phyloP scores from a whole-genome alignment of 768 basidiomycete species.

The Boletellus emodensis region DNA sequence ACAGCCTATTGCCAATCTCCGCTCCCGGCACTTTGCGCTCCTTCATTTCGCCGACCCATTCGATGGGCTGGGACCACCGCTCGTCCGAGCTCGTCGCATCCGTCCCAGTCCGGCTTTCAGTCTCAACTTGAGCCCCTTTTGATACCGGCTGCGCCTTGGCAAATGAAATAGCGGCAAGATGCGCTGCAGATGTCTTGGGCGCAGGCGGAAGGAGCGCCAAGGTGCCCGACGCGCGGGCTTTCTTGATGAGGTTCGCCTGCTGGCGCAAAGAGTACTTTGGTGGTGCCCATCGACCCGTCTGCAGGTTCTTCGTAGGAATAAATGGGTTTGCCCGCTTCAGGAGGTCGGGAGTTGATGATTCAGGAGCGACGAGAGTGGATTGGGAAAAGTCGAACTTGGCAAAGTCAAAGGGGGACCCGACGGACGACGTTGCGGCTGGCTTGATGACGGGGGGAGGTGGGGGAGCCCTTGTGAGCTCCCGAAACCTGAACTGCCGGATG shows the following conservation, averaged over 20 bases:
- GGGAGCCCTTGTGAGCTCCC: conserved; percentile 18
- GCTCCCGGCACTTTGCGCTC: conserved; percentile 44
- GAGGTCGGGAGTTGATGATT: conserved; percentile 10
- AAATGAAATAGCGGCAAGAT: conserved; percentile 21
- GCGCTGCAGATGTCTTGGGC: conserved; percentile 44
- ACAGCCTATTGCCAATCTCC: conserved; percentile 59
- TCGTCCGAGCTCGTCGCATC: neutral
- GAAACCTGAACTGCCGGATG: conserved; percentile 26
- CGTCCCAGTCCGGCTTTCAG: neutral
- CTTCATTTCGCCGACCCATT: conserved; percentile 40
- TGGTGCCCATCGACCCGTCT: conserved; percentile 62
- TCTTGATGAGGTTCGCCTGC: conserved; percentile 76
- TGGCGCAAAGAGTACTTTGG: conserved; percentile 70
- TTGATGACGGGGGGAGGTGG: conserved; percentile 27
- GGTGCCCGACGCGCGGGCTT: conserved; percentile 51
- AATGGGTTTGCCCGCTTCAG: conserved; percentile 57
- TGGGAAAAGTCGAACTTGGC: conserved; percentile 21
- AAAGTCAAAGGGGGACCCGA: conserved; percentile 11
- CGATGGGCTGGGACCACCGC: conserved; percentile 29
- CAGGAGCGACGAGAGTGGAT: neutral
- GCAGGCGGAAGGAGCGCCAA: conserved; percentile 66
- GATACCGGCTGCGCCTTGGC: conserved; percentile 12
- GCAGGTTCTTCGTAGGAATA: conserved; percentile 55
- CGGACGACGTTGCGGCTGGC: conserved; percentile 5
- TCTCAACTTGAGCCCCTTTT: conserved; percentile 1